phyloP scores from a whole-genome alignment of 495 filamentous ascomycete species.

The Lophium mytilinum region DNA sequence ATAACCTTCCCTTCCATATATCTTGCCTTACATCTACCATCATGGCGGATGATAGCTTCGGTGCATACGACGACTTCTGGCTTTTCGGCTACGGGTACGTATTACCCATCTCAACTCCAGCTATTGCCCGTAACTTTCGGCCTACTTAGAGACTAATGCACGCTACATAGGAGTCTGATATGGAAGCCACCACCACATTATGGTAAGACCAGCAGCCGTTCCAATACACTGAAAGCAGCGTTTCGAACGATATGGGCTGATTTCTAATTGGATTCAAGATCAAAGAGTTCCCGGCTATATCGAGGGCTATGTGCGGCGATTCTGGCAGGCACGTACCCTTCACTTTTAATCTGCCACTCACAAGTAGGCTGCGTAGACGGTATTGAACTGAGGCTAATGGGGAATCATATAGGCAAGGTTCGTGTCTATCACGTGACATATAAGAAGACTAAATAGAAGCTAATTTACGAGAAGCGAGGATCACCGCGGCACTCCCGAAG shows the following conservation, averaged over 20 bases:
- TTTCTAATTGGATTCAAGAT: slow-evolving; percentile 43
- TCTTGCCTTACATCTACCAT: neutral
- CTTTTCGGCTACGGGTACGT: slow-evolving; percentile 23
- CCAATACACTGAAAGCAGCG: neutral
- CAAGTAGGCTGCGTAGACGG: no score
- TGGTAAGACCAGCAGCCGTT: slow-evolving; percentile 46
- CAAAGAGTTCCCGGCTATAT: slow-evolving; percentile 84
- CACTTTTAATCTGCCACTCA: no score
- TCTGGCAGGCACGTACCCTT: slow-evolving; percentile 75
- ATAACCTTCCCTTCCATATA: neutral
- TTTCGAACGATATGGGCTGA: neutral
- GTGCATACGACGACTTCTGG: slow-evolving; percentile 21
- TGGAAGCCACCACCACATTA: slow-evolving; percentile 98
- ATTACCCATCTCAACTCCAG: no score
- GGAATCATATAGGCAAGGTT: slow-evolving; percentile 48
- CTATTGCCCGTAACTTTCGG: no score
- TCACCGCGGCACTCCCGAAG: slow-evolving; percentile 82
- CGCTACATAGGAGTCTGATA: slow-evolving; percentile 81
- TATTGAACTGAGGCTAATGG: no score
- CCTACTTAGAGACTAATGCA: no score
- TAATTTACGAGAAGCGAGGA: slow-evolving; percentile 55
- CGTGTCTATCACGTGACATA: slow-evolving; percentile 1
- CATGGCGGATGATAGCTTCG: slow-evolving; percentile 1
- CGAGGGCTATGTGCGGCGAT: slow-evolving; percentile 85
- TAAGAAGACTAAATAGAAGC: neutral